A percentile compares a stretch with the other conserved stretches of the same genome.
Evolutionary conservation across 768 basidiomycete genomes (phyloP).

Genomic region (Termitomyces titanicus): DNA sequence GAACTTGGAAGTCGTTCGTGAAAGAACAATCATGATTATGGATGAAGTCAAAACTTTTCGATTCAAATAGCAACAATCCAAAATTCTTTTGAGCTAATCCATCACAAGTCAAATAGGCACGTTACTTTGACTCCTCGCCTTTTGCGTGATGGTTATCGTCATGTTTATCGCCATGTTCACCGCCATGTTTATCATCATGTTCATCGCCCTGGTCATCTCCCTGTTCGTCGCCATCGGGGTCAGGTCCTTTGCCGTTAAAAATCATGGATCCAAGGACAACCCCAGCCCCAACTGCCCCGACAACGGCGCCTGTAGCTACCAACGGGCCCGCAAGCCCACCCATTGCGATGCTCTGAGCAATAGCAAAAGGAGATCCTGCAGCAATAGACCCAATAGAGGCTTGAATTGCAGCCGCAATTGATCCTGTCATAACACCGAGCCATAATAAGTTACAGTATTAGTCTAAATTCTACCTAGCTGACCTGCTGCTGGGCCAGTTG

Average conservation of each 20-base stretch:
- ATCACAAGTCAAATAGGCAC: background rate
- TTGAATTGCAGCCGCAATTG: background rate
- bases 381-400: background rate
- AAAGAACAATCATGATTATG: no score
- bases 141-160: background rate
- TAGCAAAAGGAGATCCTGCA: background rate
- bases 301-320: background rate
- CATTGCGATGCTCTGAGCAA: background rate
- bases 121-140: background rate
- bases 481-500: background rate
- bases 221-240: background rate
- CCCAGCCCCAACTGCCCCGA: background rate
- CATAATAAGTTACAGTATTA: background rate
- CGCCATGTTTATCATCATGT: no score
- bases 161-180: no score
- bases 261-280: background rate
- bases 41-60: no score
- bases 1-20: no score
- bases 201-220: no score
- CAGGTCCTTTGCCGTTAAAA: background rate
- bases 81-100: background rate
- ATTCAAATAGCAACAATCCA: no score
- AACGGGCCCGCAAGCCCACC: background rate
- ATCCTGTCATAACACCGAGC: background rate
- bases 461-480: background rate